Percentiles rank a stretch among this genome's conserved stretches.
Conservation (phyloP, 2,329 filamentous ascomycete species). For the Macrophomina pseudophaseolina region DNA sequence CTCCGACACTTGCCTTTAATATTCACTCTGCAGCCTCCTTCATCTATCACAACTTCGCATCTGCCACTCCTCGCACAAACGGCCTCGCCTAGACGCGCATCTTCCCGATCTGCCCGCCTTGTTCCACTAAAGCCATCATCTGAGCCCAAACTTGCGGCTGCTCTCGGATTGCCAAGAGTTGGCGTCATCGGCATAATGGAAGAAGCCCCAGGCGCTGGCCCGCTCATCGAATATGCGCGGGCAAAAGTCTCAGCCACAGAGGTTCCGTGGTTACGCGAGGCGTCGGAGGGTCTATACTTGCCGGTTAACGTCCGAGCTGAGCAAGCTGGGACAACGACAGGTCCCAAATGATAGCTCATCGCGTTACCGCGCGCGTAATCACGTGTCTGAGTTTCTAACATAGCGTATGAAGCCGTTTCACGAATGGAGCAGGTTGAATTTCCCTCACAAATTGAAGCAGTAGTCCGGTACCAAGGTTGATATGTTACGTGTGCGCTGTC, state of each 20-base stretch:
- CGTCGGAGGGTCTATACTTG: conserved; percentile 45
- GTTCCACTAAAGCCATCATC: conserved; percentile 67
- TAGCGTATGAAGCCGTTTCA: too few species aligned
- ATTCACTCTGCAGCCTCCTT: conserved; percentile 23
- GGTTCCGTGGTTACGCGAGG: conserved; percentile 63
- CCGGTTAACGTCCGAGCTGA: conserved; percentile 51
- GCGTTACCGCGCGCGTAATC: too few species aligned
- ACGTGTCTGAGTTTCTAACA: too few species aligned
- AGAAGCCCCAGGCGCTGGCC: conserved; percentile 61
- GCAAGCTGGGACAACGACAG: neutral
- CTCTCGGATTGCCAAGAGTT: conserved; percentile 66
- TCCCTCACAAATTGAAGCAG: too few species aligned
- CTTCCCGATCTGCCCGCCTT: conserved; percentile 56
- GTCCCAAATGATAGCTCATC: neutral
- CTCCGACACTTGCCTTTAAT: conserved; percentile 17
- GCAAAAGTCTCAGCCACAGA: conserved; percentile 59
- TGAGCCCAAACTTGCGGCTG: conserved; percentile 62
- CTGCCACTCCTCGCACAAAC: conserved; percentile 61
- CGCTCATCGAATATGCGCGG: conserved; percentile 62
- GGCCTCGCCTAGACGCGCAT: conserved; percentile 40
- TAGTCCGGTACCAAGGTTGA: too few species aligned
- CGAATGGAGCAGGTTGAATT: too few species aligned
- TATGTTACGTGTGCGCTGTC: too few species aligned
- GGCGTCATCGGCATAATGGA: conserved; percentile 66
- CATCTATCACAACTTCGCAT: conserved; percentile 61